Percentiles rank a stretch among this genome's conserved stretches.
Evolutionary conservation across 768 basidiomycete species (phyloP).

Genomic region (Kwoniella europaea): DNA sequence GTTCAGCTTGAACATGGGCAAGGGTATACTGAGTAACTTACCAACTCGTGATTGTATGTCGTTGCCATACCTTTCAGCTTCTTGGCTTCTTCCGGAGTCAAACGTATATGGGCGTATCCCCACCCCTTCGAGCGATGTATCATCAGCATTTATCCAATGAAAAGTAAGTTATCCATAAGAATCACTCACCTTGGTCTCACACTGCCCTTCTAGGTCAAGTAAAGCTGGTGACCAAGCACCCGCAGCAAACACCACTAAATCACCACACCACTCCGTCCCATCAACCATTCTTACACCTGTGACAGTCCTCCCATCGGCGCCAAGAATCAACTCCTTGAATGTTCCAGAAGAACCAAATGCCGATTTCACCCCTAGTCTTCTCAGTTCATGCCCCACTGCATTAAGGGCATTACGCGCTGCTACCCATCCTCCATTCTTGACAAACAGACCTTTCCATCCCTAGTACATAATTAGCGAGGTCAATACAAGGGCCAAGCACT

Average conservation of each 20-base stretch:
- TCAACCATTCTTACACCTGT: conserved; percentile 47
- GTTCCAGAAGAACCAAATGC: conserved; percentile 48
- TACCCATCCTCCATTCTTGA: conserved; percentile 50
- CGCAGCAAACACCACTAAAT: conserved; percentile 52
- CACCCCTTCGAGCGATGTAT: background rate
- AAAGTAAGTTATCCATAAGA: background rate
- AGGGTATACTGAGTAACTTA: conserved; percentile 21
- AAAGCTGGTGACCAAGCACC: conserved; percentile 56
- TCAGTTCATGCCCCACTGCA: conserved; percentile 42
- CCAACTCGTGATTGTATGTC: conserved; percentile 52
- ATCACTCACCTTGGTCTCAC: conserved; percentile 48
- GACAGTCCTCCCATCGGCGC: conserved; percentile 34
- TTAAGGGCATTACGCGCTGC: conserved; percentile 53
- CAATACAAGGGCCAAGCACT: background rate
- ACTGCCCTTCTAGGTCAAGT: conserved; percentile 55
- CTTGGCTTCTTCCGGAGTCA: conserved; percentile 50
- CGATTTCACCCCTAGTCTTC: conserved; percentile 42
- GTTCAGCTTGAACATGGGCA: background rate
- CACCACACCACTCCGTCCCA: conserved; percentile 44
- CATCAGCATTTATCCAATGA: background rate
- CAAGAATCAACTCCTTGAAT: conserved; percentile 42
- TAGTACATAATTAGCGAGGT: background rate
- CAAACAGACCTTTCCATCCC: conserved; percentile 54
- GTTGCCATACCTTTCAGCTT: conserved; percentile 43
- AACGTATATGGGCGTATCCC: conserved; percentile 44